These are phyloP conservation scores for Penium margaritaceum DNA, from an alignment of 139 green algal genomes.

Conservation along the genomic window DNA sequence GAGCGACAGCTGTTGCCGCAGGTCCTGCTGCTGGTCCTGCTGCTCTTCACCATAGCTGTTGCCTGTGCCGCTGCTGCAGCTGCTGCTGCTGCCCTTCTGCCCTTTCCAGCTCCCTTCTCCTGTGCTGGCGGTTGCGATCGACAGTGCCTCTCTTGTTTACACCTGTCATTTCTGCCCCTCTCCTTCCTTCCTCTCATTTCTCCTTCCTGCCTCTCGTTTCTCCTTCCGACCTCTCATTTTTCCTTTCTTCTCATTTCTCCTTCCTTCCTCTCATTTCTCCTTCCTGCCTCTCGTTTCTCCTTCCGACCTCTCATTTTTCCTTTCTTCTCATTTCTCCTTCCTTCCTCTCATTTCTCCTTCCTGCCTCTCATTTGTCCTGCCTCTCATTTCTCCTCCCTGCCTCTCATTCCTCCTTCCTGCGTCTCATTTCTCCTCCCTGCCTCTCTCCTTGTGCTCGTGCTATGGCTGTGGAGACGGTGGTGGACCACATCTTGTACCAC, in stretches of 20 bases:
- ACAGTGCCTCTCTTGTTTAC: background rate
- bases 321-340: background rate
- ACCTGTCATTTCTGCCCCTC: background rate
- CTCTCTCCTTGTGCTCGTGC: background rate
- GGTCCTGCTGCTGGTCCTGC: no score
- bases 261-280: background rate
- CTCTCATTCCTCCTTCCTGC: background rate
- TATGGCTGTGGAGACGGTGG: no score
- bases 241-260: background rate
- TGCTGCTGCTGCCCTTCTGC: no score
- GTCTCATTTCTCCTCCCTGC: background rate
- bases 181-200: background rate
- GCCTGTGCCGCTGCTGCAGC: no score
- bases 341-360: background rate
- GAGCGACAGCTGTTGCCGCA: no score
- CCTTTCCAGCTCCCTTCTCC: no score
- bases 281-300: background rate
- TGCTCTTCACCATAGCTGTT: no score
- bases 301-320: background rate
- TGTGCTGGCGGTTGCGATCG: background rate
- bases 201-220: background rate
- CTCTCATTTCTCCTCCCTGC: background rate
- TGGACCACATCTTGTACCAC: no score
- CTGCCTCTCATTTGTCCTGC: background rate
- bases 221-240: background rate